Conservation (phyloP, 2,329 filamentous ascomycete genomes). For the Neoascochyta sp. region DNA sequence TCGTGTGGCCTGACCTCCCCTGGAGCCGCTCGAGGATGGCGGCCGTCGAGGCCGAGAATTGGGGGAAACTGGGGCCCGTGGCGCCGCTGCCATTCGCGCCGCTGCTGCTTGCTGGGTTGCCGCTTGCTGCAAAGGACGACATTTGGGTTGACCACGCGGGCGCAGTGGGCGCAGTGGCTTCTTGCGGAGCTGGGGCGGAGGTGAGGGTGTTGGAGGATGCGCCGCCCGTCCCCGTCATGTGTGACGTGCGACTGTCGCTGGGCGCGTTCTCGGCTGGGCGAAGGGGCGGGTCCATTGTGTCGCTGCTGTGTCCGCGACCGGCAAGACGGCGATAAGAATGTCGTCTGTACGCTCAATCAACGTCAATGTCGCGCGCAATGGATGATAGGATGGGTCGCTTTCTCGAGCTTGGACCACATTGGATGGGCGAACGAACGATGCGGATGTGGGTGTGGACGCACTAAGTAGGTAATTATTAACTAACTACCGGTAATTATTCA, state of each 20-base stretch:
- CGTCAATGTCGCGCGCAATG: background rate
- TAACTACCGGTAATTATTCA: too few relatives aligned
- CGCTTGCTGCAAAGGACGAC: conserved; percentile 19
- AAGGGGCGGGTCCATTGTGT: conserved; percentile 19
- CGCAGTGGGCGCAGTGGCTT: conserved; percentile 17
- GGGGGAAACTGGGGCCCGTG: conserved; percentile 19
- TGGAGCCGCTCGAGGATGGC: conserved; percentile 41
- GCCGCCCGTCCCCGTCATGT: conserved; percentile 8
- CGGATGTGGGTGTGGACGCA: too few relatives aligned
- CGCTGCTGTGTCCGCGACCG: conserved; percentile 11
- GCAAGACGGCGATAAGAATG: conserved; percentile 7
- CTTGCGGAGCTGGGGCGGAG: conserved; percentile 19
- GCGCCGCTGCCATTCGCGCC: conserved; percentile 2
- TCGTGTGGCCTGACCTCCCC: conserved; percentile 30
- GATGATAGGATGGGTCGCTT: too few relatives aligned
- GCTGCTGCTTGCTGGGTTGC: too few relatives aligned
- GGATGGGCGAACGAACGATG: too few relatives aligned
- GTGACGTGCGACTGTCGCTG: conserved; percentile 18
- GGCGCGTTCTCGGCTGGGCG: conserved; percentile 6
- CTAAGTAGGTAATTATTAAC: too few relatives aligned
- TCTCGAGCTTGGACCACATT: too few relatives aligned
- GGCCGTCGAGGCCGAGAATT: conserved; percentile 41
- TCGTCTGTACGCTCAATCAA: too few relatives aligned
- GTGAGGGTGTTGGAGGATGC: conserved; percentile 16
- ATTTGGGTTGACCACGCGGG: conserved; percentile 29